Percentiles rank a stretch among this genome's conserved stretches.
These are phyloP conservation scores for Pseudogymnoascus destructans DNA, from an alignment of 2,329 filamentous ascomycete species.

Conservation along the genomic window DNA sequence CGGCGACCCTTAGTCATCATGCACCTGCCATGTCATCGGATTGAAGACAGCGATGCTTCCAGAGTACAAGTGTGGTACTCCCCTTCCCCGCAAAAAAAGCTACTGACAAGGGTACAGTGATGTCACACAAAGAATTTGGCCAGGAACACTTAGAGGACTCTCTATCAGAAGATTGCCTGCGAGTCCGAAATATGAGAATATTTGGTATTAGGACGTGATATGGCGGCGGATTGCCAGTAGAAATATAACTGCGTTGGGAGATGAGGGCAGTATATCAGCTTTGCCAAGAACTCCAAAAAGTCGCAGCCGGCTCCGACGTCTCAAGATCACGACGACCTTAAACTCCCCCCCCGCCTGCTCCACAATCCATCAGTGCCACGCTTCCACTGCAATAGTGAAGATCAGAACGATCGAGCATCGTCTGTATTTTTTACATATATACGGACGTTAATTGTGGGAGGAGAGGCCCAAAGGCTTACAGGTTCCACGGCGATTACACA, in stretches of 20 bases:
- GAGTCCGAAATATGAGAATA: not conserved
- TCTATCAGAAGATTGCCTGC: not conserved
- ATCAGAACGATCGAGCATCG: not conserved
- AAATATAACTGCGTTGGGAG: not conserved
- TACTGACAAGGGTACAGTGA: slow-evolving; percentile 4
- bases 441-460: not conserved
- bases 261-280: not conserved
- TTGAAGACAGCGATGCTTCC: not conserved
- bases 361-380: not conserved
- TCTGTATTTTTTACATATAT: not conserved
- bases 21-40: not conserved
- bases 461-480: not conserved
- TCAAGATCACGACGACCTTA: not conserved
- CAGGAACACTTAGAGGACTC: not conserved
- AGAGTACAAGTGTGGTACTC: not conserved
- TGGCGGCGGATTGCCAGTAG: not conserved
- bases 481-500: not conserved
- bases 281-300: not conserved
- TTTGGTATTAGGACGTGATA: not conserved
- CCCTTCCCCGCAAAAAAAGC: not conserved
- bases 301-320: not conserved
- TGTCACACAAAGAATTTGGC: not conserved
- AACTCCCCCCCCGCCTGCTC: slow-evolving; percentile 5
- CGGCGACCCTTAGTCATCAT: not conserved
- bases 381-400: not conserved